Percentiles rank a stretch among this genome's conserved stretches.
phyloP scores from a whole-genome alignment of 441 rosid genomes.

The Erodium moschatum region DNA sequence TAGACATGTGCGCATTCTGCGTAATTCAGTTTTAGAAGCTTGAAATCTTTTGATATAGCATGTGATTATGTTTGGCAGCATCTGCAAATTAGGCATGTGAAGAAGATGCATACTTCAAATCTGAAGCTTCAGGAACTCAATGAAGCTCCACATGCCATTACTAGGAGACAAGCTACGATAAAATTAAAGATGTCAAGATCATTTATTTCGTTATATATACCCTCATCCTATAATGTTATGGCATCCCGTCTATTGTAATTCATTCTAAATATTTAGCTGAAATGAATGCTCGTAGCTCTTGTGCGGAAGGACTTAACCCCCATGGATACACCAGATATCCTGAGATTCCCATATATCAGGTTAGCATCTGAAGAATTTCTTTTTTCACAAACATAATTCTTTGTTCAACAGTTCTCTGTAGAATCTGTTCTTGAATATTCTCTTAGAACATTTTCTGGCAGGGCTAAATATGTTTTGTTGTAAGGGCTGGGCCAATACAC shows the following conservation, averaged over 20 bases:
- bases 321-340: background rate
- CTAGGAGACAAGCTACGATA: background rate
- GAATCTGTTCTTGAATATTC: background rate
- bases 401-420: background rate
- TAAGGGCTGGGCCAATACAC: no score
- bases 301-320: no score
- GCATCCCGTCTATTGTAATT: background rate
- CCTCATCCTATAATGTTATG: background rate
- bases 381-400: background rate
- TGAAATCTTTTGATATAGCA: background rate
- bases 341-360: background rate
- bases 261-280: background rate
- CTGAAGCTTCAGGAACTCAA: background rate
- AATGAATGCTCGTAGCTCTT: background rate
- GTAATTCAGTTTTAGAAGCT: background rate
- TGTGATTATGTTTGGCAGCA: background rate
- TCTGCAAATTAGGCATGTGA: conserved; percentile 2
- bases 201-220: background rate
- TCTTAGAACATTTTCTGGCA: background rate
- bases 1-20: background rate
- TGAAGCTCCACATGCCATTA: background rate
- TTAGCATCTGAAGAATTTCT: background rate
- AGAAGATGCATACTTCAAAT: background rate
- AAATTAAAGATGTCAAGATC: background rate
- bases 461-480: background rate